Percentiles rank a stretch among this genome's conserved stretches.
phyloP scores from a whole-genome alignment of 345 rosid species.

The Salix udensis region DNA sequence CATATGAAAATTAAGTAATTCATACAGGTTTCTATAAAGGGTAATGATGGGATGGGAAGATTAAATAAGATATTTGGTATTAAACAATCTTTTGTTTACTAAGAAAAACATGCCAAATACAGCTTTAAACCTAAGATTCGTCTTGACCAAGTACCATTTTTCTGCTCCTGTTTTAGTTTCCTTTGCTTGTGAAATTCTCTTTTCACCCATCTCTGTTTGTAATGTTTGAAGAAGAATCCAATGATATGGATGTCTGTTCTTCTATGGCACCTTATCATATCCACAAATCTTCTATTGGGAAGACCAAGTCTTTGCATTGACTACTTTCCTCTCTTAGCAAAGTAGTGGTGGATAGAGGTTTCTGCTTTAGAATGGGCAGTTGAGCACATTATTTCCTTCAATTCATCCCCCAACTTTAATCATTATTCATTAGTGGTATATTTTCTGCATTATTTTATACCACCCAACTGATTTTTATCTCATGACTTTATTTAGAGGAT shows the following conservation, averaged over 20 bases:
- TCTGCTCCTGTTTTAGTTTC: background rate
- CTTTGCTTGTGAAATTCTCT: background rate
- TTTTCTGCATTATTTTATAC: background rate
- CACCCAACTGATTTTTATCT: background rate
- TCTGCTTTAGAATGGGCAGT: background rate
- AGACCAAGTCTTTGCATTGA: background rate
- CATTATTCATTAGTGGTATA: constrained; percentile 3
- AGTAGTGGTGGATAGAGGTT: background rate
- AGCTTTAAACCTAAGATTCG: too few relatives aligned
- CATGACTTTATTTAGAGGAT: background rate
- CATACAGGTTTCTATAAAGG: too few relatives aligned
- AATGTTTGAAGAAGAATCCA: background rate
- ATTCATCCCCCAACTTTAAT: background rate
- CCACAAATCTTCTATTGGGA: background rate
- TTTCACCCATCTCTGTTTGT: background rate
- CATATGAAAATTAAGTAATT: too few relatives aligned
- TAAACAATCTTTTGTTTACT: too few relatives aligned
- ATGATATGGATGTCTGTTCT: background rate
- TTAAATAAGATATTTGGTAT: too few relatives aligned
- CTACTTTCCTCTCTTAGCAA: background rate
- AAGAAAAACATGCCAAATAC: background rate
- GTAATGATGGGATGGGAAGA: too few relatives aligned
- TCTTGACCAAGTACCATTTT: background rate
- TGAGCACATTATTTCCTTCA: background rate
- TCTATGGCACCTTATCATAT: too few relatives aligned